Conservation (phyloP, 768 basidiomycete genomes). For the Leccinellum luteum region DNA sequence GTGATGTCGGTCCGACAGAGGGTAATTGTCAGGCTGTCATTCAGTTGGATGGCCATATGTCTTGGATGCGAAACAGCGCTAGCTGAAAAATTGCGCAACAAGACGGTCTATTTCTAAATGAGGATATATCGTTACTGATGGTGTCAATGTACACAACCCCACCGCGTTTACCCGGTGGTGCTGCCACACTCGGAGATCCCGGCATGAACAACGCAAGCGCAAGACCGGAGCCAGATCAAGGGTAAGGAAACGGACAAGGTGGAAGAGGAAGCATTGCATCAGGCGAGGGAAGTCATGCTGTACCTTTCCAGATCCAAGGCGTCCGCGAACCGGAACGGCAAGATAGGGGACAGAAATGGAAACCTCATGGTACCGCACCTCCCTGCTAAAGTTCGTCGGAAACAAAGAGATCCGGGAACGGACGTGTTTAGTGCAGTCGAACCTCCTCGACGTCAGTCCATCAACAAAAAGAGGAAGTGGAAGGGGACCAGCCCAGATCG, state of each 20-base stretch:
- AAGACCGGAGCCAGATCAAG: not conserved
- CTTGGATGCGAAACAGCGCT: too few species aligned
- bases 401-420: conserved; percentile 20
- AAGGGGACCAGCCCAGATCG: conserved; percentile 32
- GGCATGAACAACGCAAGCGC: conserved; percentile 19
- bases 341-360: conserved; percentile 4
- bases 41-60: too few species aligned
- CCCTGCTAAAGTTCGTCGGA: conserved; percentile 31
- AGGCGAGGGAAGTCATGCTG: conserved; percentile 39
- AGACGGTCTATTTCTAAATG: too few species aligned
- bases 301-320: conserved; percentile 32
- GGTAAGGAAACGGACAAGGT: conserved; percentile 15
- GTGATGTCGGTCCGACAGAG: too few species aligned
- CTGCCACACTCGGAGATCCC: conserved; percentile 12
- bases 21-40: too few species aligned
- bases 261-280: conserved; percentile 32
- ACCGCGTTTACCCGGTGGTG: conserved; percentile 18
- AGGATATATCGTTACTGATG: too few species aligned
- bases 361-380: conserved; percentile 50
- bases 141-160: too few species aligned
- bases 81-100: too few species aligned
- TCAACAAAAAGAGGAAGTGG: conserved; percentile 39
- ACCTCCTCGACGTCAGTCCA: conserved; percentile 7
- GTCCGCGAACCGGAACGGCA: conserved; percentile 4
- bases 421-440: conserved; percentile 31